phyloP scores from a whole-genome alignment of 441 rosid genomes.

The Melastoma candidum region DNA sequence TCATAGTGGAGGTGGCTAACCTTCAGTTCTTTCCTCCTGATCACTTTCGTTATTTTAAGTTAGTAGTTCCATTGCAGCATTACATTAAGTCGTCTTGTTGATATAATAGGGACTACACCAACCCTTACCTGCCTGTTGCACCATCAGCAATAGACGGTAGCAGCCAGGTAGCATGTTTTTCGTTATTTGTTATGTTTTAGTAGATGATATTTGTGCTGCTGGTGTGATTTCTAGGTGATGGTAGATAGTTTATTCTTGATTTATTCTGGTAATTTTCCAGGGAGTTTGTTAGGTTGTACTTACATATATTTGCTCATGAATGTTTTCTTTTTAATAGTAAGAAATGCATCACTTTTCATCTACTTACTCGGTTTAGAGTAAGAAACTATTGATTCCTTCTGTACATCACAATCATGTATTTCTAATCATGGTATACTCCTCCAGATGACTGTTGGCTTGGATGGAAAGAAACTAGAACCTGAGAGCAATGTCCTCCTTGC shows the following conservation, averaged over 20 bases:
- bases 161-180: constrained; percentile 44
- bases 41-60: too few species aligned
- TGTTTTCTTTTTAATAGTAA: too few species aligned
- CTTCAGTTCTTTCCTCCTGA: too few species aligned
- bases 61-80: too few species aligned
- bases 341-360: not conserved
- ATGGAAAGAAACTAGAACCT: constrained; percentile 92
- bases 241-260: not conserved
- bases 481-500: constrained; percentile 99
- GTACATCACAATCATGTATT: not conserved
- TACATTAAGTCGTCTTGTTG: not conserved
- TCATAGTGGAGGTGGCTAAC: too few species aligned
- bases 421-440: constrained; percentile 3
- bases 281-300: too few species aligned
- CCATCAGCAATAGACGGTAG: constrained; percentile 92
- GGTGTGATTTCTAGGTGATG: not conserved
- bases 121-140: constrained; percentile 93
- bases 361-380: not conserved
- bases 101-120: constrained; percentile 80
- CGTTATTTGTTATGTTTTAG: not conserved
- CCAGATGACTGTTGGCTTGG: constrained; percentile 71
- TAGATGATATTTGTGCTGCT: not conserved
- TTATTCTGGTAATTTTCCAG: too few species aligned
- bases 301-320: too few species aligned
- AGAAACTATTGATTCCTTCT: not conserved